Conservation (phyloP, 1,284 basidiomycete genomes). For the Hymenochaete sp. region DNA sequence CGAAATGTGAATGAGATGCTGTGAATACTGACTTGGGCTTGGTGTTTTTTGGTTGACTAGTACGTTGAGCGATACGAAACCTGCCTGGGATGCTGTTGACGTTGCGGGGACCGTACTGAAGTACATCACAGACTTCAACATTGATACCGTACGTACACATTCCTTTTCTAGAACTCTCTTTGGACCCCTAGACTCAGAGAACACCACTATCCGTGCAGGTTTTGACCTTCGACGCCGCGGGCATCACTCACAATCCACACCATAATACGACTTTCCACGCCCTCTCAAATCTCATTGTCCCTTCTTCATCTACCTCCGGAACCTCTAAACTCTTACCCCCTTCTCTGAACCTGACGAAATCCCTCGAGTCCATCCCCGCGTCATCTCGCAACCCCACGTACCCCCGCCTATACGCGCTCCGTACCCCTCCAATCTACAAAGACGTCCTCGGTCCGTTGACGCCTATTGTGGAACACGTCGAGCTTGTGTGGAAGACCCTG, state of each 20-base stretch:
- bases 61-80: neutral
- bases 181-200: too few relatives aligned
- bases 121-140: slow-evolving; percentile 12
- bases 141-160: slow-evolving; percentile 13
- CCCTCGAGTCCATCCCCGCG: slow-evolving; percentile 7
- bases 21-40: too few relatives aligned
- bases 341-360: too few relatives aligned
- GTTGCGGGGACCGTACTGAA: slow-evolving; percentile 9
- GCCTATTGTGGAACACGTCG: slow-evolving; percentile 12
- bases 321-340: too few relatives aligned
- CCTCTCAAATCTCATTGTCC: too few relatives aligned
- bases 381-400: neutral
- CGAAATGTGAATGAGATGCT: too few relatives aligned
- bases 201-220: slow-evolving; percentile 5
- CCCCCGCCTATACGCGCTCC: slow-evolving; percentile 13
- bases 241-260: slow-evolving; percentile 11
- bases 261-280: slow-evolving; percentile 6
- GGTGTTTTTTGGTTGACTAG: too few relatives aligned
- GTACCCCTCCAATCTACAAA: neutral
- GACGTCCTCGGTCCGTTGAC: slow-evolving; percentile 7
- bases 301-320: too few relatives aligned
- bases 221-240: slow-evolving; percentile 14
- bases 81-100: slow-evolving; percentile 5
- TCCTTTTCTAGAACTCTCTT: neutral
- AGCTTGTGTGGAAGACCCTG: slow-evolving; percentile 6